A percentile compares a stretch with the other conserved stretches of the same genome.
Conservation (phyloP, 192 early-diverging fungal genomes). For the Coemansia sp. region DNA sequence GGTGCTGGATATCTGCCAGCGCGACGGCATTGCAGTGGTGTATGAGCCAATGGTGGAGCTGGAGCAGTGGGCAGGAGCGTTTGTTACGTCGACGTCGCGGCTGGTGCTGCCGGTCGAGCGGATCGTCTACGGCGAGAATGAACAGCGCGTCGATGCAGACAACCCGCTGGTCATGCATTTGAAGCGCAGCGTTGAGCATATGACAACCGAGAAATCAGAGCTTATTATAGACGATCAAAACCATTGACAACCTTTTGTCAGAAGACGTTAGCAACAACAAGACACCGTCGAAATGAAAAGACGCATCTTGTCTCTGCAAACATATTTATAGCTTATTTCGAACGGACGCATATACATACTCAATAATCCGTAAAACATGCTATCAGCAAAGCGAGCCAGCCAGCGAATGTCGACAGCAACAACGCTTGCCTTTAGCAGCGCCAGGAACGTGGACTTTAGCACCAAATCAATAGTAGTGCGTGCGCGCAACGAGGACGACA, state of each 20-base stretch:
- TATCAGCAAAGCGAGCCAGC: too few species aligned
- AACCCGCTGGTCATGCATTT: slow-evolving; percentile 42
- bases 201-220: slow-evolving; percentile 25
- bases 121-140: slow-evolving; percentile 14
- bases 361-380: too few species aligned
- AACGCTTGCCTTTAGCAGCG: too few species aligned
- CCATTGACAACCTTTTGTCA: neutral
- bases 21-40: slow-evolving; percentile 30
- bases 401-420: too few species aligned
- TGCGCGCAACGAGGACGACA: slow-evolving; percentile 13
- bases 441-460: slow-evolving; percentile 20
- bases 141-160: slow-evolving; percentile 10
- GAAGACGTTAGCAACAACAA: too few species aligned
- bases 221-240: slow-evolving; percentile 3
- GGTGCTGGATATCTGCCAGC: slow-evolving; percentile 38
- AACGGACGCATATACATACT: too few species aligned
- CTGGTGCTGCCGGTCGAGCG: slow-evolving; percentile 32
- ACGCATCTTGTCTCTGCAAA: too few species aligned
- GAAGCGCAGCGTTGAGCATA: slow-evolving; percentile 12
- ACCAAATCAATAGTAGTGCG: slow-evolving; percentile 19
- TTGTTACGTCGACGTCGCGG: slow-evolving; percentile 50
- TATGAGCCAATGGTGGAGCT: slow-evolving; percentile 24
- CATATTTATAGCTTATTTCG: too few species aligned
- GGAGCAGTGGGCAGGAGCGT: slow-evolving; percentile 40
- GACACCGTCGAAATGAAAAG: too few species aligned